Evolutionary conservation across 306 rosid genomes (phyloP), one percentile per base, ranked within the genome.

Genomic region (Luffa aegyptiaca): DNA sequence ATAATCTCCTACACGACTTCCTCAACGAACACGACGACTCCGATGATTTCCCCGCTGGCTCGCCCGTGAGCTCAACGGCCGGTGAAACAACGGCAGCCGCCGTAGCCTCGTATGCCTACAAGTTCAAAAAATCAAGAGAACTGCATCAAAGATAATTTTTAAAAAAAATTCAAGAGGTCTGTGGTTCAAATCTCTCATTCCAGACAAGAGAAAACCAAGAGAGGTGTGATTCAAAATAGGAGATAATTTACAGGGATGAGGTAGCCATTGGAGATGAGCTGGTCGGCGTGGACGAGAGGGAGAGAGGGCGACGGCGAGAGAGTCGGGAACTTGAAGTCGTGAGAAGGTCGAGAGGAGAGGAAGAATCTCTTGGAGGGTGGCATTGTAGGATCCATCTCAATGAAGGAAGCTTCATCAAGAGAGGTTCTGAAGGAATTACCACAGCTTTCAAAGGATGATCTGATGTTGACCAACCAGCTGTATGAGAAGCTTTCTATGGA

Each of bases 331-430:
- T 86, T 91, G 88, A 92, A 91, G 79, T 95, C 97, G 46, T 87
- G 53, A 36, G 66, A 92, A 4, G 91, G 84, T n/a, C 82, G 64
- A 58, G 64, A 10, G 14, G 66, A 31, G 39, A 2, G 84, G 42
- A 91, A 91, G 91, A 95, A 91, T 82, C 98, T 91, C 85, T 90
- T 87, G 21, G 97, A 95, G 39, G 98, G 95, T 80, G 98, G 86
- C 95, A 86, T 89, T 84, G 87, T 90, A 57, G 98, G 98, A 79
- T 95, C 97, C 98, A 95, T 95, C 83, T 95, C 98, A 79, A 95
- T 95, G 97, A 90, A 95, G 77, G 94, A 92, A 72, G 90, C 85
- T 84, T 90, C 95, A 83, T 92, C 97, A 20, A 92, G 75, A 10
- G 90, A 91, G 53, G 89, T 72, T 83, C 90, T 86, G 4, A 86